Conservation (phyloP, 768 basidiomycete species). For the Calocera viscosa region DNA sequence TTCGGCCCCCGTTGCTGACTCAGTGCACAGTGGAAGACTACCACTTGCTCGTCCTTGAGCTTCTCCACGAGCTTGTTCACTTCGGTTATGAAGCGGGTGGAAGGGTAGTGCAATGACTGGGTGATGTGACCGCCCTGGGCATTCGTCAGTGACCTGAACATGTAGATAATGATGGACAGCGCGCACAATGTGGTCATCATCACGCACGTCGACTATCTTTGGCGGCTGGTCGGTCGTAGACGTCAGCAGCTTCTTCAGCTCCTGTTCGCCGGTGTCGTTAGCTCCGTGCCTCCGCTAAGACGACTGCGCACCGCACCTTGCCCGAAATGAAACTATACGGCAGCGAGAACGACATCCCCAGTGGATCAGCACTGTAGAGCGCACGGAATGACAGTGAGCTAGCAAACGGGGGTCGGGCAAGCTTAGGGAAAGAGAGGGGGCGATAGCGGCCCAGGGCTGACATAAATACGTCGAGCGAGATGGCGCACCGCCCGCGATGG, state of each 20-base stretch:
- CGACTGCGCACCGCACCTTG: background rate
- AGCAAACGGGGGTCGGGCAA: background rate
- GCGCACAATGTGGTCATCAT: conserved; percentile 47
- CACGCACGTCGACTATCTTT: conserved; percentile 67
- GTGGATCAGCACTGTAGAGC: background rate
- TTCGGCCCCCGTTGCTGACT: conserved; percentile 75
- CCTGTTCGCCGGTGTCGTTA: background rate
- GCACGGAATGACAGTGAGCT: background rate
- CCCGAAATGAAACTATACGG: background rate
- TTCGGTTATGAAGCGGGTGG: conserved; percentile 41
- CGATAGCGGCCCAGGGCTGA: too few relatives aligned
- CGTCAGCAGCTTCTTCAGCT: background rate
- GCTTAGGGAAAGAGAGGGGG: too few relatives aligned
- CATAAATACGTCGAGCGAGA: too few relatives aligned
- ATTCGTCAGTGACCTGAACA: background rate
- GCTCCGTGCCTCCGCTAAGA: background rate
- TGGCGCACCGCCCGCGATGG: too few relatives aligned
- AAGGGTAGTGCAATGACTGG: conserved; percentile 49
- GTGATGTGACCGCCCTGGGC: conserved; percentile 60
- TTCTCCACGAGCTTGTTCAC: conserved; percentile 49
- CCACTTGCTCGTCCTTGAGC: conserved; percentile 46
- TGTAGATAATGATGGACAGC: background rate
- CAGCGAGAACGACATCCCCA: background rate
- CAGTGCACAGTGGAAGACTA: conserved; percentile 69
- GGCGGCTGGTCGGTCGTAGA: background rate